Conservation (phyloP, 1,284 basidiomycete genomes). For the Gymnopus androsaceus region DNA sequence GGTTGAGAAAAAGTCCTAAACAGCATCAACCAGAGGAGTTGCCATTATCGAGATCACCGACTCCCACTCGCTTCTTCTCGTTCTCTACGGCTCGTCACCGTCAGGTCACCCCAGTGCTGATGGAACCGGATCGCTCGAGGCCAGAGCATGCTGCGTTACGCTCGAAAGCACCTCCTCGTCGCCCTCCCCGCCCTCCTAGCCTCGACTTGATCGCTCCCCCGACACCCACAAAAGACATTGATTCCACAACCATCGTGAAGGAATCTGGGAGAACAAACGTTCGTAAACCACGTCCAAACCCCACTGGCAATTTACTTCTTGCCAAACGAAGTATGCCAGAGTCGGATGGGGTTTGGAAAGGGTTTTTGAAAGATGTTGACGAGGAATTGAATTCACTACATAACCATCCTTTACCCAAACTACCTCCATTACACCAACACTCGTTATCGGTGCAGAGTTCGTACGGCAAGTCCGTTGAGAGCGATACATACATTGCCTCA, state of each 20-base stretch:
- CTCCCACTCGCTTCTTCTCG: background rate
- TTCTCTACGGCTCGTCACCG: background rate
- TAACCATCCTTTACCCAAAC: background rate
- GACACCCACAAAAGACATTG: background rate
- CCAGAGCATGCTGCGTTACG: background rate
- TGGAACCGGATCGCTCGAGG: background rate
- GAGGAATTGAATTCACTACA: slow-evolving; percentile 8
- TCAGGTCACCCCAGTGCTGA: background rate
- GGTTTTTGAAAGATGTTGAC: slow-evolving; percentile 23
- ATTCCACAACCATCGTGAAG: background rate
- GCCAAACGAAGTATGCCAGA: slow-evolving; percentile 22
- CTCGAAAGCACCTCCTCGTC: slow-evolving; percentile 19
- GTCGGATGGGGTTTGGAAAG: slow-evolving; percentile 29
- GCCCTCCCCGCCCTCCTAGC: slow-evolving; percentile 32
- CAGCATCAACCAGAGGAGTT: background rate
- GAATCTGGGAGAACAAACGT: background rate
- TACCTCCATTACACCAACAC: background rate
- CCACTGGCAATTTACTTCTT: background rate
- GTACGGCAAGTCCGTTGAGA: no score
- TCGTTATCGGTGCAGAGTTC: background rate
- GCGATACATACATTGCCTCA: background rate
- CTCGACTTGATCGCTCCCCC: slow-evolving; percentile 22
- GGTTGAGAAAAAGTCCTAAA: slow-evolving; percentile 12
- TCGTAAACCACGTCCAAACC: slow-evolving; percentile 5
- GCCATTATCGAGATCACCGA: background rate